Evolutionary conservation across 148 eudicot species (phyloP), one percentile per base, ranked within the genome.

Genomic region (Vaccinium macrocarpon): DNA sequence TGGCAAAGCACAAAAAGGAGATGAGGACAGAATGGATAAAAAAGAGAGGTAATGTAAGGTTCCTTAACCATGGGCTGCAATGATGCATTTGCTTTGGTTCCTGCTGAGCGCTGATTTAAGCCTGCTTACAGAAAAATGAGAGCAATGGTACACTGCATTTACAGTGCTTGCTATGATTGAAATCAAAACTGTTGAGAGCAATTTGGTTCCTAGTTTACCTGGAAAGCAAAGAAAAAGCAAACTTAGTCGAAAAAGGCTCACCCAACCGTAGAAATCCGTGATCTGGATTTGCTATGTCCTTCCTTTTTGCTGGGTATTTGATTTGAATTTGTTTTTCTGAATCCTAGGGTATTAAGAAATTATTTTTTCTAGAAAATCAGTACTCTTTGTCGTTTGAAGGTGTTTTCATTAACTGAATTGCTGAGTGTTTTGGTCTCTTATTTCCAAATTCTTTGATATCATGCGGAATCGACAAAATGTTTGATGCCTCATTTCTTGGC

Each of bases 21-120:
- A 27, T 68, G 38, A 14, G 27, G 4, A 68, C 16, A 4, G 73
- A 38, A 68, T 13, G 7, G 42, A 35, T 27, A 12, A 13, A 0
- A 8, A 12, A 68, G 46, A 12, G 42, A 27, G 38, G 73, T 11
- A 12, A 18, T 9, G 32, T 0, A n/a, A 29, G 71, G 23, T 64
- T 8, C 14, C 14, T 12, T 23, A 9, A 21, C n/a, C 70, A 8
- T 8, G 70, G 70, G 70, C 29, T 23, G 12, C 4, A 64, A 23
- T 23, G 71, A 64, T 64, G 68, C 68, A 61, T 61, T 61, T n/a
- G 68, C 68, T 61, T n/a, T 64, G 71, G 3, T 64, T 64, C 68
- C 29, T 62, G 70, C 70, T 23, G 32, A 62, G 13, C 10, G 70
- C 70, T 62, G 70, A 62, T n/a, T 64, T 23, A 10, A 64, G 71